Base-by-base conservation (phyloP, 257 asterid genomes). In the Salvia splendens region DNA sequence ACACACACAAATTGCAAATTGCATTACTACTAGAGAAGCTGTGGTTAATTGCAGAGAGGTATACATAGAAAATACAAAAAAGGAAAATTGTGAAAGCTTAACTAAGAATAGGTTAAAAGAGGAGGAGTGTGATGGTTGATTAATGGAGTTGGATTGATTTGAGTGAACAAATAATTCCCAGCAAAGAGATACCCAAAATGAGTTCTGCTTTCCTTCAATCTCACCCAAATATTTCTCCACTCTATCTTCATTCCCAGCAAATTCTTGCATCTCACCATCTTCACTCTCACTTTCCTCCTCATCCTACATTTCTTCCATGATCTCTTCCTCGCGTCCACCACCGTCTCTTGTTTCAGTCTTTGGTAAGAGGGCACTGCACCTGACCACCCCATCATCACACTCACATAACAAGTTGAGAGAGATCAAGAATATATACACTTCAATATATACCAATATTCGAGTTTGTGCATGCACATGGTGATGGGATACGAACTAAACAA, bases 161-260 rank as follows among this genome's bases (percentile, higher is more conserved):
- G 95, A 82, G 79, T 43, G 80, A 89, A 83, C 62, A 89, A 45
- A 77, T 86, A 89, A 73, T 84, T 89, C 41, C 96, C 95, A 36
- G 95, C 82, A 70, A 86, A 89, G 4, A 89, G 78, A 72, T 89
- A 84, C 5, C 88, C 86, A 53, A 89, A 89, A 72, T 83, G 86
- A 9, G 83, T 30, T 43, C 66, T 80, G 56, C 87, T 75, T 52
- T 89, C 92, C 81, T 83, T 86, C 78, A 86, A 57, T 56, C 96
- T 84, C 73, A 71, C 75, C 51, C 65, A 67, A 6, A 84, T 76
- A 60, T 80, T 86, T 3, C 33, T 41, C 77, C 85, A 84, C 2
- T 75, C 88, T 7, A 69, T 32, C 68, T 64, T 78, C 6, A 24
- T 24, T 24, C 30, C 30, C 30, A 85, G 64, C 62, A 77, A 35